Percentiles rank a stretch among this genome's conserved stretches.
phyloP scores from a whole-genome alignment of 1,284 basidiomycete genomes.

The Clitocybe nebularis region DNA sequence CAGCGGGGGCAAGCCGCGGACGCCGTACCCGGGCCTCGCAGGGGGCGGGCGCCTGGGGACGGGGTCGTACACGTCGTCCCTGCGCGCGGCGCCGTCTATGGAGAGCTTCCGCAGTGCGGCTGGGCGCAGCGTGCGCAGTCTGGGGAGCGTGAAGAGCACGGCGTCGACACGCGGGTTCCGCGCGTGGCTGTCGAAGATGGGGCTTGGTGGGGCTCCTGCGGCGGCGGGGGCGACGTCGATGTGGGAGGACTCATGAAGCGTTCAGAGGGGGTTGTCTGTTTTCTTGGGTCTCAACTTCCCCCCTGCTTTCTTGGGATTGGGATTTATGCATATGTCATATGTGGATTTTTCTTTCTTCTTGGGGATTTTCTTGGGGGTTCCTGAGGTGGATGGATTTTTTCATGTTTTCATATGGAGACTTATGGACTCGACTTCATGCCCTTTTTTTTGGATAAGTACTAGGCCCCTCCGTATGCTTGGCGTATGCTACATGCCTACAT shows the following conservation, averaged over 20 bases:
- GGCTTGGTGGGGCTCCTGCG: conserved; percentile 20
- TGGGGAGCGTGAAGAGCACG: conserved; percentile 39
- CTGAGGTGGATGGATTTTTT: not conserved
- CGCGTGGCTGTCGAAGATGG: conserved; percentile 31
- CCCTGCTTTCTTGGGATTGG: not conserved
- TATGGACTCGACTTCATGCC: not conserved
- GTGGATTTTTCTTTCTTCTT: no score
- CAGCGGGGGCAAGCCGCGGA: not conserved
- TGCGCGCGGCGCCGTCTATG: conserved; percentile 31
- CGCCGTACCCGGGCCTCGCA: not conserved
- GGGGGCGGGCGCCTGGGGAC: not conserved
- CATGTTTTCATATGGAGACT: conserved; percentile 4
- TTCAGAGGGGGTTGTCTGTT: not conserved
- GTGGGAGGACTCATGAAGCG: conserved; percentile 3
- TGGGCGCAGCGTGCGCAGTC: conserved; percentile 38
- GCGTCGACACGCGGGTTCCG: conserved; percentile 34
- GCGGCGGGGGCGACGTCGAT: no score
- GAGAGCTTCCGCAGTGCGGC: conserved; percentile 42
- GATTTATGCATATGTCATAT: no score
- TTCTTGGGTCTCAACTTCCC: not conserved
- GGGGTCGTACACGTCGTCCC: not conserved
- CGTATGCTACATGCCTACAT: not conserved
- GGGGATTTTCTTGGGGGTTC: no score
- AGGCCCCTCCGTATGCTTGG: not conserved
- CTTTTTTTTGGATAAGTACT: no score